Evolutionary conservation across 2,329 filamentous ascomycete species (phyloP).

Genomic region (Colletotrichum chlorophyti): DNA sequence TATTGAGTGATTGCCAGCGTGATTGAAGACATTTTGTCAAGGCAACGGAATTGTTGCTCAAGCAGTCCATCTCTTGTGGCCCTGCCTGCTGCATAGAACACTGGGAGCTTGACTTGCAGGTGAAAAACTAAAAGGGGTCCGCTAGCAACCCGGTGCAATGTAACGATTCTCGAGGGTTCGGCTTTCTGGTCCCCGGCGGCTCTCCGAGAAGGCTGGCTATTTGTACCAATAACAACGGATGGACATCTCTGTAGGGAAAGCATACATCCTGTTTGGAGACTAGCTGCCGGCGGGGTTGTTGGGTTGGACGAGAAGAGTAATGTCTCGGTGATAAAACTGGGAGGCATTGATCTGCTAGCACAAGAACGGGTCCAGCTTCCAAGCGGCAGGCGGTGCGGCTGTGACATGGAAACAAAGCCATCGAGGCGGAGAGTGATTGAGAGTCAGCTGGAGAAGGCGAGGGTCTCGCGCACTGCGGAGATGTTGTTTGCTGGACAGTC

Average conservation of each 20-base stretch:
- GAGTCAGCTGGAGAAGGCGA: no score
- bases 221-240: neutral
- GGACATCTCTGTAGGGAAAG: conserved; percentile 6
- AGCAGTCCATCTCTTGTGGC: neutral
- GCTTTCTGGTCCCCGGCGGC: neutral
- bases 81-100: conserved; percentile 9
- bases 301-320: neutral
- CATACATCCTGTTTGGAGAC: conserved; percentile 1
- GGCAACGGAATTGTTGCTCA: no score
- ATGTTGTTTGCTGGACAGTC: no score
- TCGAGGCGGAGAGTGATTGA: no score
- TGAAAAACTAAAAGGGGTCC: conserved; percentile 19
- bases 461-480: no score
- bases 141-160: conserved; percentile 9
- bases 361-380: conserved; percentile 16
- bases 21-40: neutral
- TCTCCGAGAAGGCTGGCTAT: neutral
- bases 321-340: neutral
- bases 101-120: neutral
- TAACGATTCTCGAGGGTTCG: neutral
- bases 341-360: conserved; percentile 9
- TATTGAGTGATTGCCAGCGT: no score
- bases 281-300: conserved; percentile 1
- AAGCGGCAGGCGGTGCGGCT: neutral
- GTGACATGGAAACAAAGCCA: neutral